A percentile compares a stretch with the other conserved stretches of the same genome.
Evolutionary conservation across 208 protist species (phyloP).

Genomic region (Crithidia bombi): DNA sequence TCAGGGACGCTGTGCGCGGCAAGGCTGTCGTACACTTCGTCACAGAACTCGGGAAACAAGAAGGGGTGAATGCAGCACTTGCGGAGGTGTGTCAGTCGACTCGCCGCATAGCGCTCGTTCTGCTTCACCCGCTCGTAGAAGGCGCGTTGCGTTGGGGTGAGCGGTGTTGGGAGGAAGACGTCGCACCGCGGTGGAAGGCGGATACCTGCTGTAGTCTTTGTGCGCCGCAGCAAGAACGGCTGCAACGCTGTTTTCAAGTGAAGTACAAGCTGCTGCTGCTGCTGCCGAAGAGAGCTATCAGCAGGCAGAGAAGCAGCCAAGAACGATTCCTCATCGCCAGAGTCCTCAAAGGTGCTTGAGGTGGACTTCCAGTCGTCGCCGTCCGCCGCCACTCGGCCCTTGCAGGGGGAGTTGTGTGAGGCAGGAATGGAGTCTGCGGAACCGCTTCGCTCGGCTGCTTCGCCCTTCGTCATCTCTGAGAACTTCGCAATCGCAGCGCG

Average conservation of each 20-base stretch:
- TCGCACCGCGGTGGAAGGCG: conserved; percentile 59
- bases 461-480: background rate
- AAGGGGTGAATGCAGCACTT: conserved; percentile 58
- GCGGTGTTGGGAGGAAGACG: conserved; percentile 70
- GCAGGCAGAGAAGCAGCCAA: too few relatives aligned
- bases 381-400: too few relatives aligned
- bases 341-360: too few relatives aligned
- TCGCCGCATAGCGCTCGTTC: conserved; percentile 24
- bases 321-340: too few relatives aligned
- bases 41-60: conserved; percentile 36
- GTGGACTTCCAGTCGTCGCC: too few relatives aligned
- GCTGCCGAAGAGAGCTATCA: background rate
- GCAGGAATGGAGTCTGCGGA: background rate
- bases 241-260: conserved; percentile 42
- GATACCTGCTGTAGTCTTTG: conserved; percentile 45
- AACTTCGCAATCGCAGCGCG: conserved; percentile 49
- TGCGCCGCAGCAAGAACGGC: conserved; percentile 62
- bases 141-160: conserved; percentile 87
- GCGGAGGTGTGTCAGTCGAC: conserved; percentile 51
- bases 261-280: background rate
- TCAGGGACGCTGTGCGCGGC: background rate
- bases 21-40: background rate
- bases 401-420: too few relatives aligned
- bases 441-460: conserved; percentile 11
- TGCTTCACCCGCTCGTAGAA: conserved; percentile 78